These are phyloP conservation scores for Hirschfeldia incana DNA, from an alignment of 345 rosid species.

Conservation along the genomic window DNA sequence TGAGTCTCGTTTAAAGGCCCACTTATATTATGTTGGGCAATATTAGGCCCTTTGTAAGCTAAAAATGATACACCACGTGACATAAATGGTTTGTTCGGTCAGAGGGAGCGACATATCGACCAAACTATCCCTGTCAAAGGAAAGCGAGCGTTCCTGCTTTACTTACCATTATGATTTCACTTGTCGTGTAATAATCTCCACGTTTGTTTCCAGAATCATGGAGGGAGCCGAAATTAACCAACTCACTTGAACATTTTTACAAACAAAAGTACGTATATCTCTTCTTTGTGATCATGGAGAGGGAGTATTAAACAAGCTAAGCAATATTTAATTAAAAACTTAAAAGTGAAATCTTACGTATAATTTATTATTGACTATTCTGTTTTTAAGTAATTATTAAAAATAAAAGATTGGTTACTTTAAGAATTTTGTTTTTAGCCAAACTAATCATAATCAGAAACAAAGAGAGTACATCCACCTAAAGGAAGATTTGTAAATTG, in stretches of 20 bases:
- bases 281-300: not conserved
- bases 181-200: not conserved
- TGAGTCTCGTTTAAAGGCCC: not conserved
- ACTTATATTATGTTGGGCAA: not conserved
- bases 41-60: not conserved
- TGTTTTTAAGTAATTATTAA: no score
- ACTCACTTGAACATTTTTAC: not conserved
- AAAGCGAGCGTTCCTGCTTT: not conserved
- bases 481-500: not conserved
- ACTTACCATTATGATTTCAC: not conserved
- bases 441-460: not conserved
- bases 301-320: not conserved
- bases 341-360: not conserved
- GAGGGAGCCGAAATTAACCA: not conserved
- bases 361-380: not conserved
- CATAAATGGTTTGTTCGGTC: not conserved
- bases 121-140: not conserved
- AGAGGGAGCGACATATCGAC: not conserved
- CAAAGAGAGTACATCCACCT: not conserved
- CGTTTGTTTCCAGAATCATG: not conserved
- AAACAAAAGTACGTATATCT: conserved; percentile 3
- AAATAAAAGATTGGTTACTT: not conserved
- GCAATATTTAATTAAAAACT: not conserved
- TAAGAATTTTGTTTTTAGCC: not conserved
- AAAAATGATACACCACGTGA: not conserved